Conservation (phyloP, 768 basidiomycete species). For the Rhizopogon roseolus region DNA sequence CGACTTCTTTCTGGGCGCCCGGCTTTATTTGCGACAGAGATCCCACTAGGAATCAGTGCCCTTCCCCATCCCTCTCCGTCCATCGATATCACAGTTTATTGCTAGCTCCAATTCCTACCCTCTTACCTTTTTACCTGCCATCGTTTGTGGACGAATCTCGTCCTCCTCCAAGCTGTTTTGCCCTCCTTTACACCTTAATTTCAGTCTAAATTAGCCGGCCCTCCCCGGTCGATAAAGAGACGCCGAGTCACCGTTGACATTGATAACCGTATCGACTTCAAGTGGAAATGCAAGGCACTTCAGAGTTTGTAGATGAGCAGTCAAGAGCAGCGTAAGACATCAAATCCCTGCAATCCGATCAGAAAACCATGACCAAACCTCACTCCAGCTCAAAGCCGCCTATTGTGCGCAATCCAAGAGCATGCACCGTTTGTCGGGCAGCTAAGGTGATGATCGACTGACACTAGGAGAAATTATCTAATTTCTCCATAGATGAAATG, state of each 20-base stretch:
- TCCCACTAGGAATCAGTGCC: slow-evolving; percentile 27
- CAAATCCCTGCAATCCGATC: slow-evolving; percentile 2
- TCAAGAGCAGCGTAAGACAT: slow-evolving; percentile 23
- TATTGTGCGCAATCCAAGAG: slow-evolving; percentile 48
- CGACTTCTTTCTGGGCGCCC: slow-evolving; percentile 30
- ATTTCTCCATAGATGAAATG: slow-evolving; percentile 72
- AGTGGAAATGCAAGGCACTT: slow-evolving; percentile 21
- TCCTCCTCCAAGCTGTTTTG: slow-evolving; percentile 3
- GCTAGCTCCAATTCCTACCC: slow-evolving; percentile 4
- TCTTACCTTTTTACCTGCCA: background rate
- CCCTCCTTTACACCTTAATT: slow-evolving; percentile 18
- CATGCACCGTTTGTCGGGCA: slow-evolving; percentile 81
- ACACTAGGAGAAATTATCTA: slow-evolving; percentile 12
- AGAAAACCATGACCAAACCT: slow-evolving; percentile 3
- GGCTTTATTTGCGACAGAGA: slow-evolving; percentile 38
- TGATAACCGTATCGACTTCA: slow-evolving; percentile 29
- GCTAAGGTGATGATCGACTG: slow-evolving; percentile 55
- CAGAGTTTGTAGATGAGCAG: slow-evolving; percentile 24
- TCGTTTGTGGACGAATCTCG: background rate
- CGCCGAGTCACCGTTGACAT: slow-evolving; percentile 35
- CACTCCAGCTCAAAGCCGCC: slow-evolving; percentile 35
- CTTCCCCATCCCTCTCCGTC: slow-evolving; percentile 23
- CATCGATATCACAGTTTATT: slow-evolving; percentile 24
- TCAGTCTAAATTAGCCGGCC: slow-evolving; percentile 35
- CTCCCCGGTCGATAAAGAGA: slow-evolving; percentile 37